Conservation (phyloP, 345 rosid species). For the Lumnitzera littorea region DNA sequence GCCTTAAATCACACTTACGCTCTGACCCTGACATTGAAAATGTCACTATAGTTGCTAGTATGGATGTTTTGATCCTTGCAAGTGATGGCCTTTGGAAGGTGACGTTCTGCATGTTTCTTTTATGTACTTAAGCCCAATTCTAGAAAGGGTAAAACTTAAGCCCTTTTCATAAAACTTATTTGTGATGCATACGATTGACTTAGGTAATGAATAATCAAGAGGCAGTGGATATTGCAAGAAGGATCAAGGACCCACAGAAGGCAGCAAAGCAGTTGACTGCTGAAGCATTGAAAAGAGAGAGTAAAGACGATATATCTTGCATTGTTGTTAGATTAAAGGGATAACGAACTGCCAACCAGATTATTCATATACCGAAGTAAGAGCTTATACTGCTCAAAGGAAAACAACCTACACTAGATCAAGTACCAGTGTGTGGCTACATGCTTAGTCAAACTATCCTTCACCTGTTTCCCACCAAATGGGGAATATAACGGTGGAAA, state of each 20-base stretch:
- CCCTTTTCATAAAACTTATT: too few relatives aligned
- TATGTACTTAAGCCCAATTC: not conserved
- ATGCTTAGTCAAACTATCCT: too few relatives aligned
- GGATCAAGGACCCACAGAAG: conserved; percentile 11
- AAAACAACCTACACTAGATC: too few relatives aligned
- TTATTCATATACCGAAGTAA: too few relatives aligned
- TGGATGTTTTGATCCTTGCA: conserved; percentile 12
- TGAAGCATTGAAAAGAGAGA: conserved; percentile 14
- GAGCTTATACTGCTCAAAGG: too few relatives aligned
- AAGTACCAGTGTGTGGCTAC: too few relatives aligned
- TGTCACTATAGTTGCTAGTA: conserved; percentile 2
- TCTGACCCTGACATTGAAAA: conserved; percentile 16
- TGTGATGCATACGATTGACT: too few relatives aligned
- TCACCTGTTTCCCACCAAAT: too few relatives aligned
- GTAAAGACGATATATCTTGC: conserved; percentile 23
- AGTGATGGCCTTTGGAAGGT: conserved; percentile 26
- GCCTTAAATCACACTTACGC: conserved; percentile 18
- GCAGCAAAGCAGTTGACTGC: conserved; percentile 17
- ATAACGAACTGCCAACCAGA: conserved; percentile 38
- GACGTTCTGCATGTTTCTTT: not conserved
- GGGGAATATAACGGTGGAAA: too few relatives aligned
- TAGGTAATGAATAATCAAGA: conserved; percentile 19
- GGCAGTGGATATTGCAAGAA: conserved; percentile 14
- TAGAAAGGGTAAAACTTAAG: not conserved
- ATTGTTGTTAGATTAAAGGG: conserved; percentile 13